phyloP scores from a whole-genome alignment of 176 grass and related monocot genomes.

The Rhynchospora breviuscula region DNA sequence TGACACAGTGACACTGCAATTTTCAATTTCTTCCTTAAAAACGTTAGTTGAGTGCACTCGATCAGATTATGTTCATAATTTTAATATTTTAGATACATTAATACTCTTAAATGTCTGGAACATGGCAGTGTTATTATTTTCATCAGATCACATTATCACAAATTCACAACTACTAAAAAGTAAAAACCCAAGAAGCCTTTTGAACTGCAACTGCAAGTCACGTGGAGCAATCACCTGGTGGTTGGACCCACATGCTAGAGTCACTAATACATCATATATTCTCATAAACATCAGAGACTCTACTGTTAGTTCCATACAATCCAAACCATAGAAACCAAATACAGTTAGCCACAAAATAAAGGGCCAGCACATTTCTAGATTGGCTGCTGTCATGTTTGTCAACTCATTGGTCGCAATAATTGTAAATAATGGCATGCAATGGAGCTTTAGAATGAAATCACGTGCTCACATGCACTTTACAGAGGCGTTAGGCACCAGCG shows the following conservation, averaged over 20 bases:
- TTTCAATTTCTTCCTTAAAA: no score
- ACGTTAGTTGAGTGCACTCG: no score
- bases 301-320: neutral
- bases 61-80: no score
- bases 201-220: neutral
- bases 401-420: conserved; percentile 15
- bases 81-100: no score
- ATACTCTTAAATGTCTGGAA: neutral
- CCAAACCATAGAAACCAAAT: neutral
- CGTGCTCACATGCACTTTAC: conserved; percentile 14
- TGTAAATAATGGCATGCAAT: neutral
- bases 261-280: neutral
- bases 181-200: neutral
- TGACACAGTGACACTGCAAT: no score
- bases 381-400: conserved; percentile 9
- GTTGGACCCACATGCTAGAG: neutral
- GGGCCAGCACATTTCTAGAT: neutral
- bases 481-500: neutral
- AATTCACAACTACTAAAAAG: neutral
- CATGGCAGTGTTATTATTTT: neutral
- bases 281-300: neutral
- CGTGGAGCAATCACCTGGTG: neutral
- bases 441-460: neutral
- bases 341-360: neutral
- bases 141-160: neutral